Base-by-base conservation (phyloP, 495 filamentous ascomycete species). In the Penicillium tannophilum region DNA sequence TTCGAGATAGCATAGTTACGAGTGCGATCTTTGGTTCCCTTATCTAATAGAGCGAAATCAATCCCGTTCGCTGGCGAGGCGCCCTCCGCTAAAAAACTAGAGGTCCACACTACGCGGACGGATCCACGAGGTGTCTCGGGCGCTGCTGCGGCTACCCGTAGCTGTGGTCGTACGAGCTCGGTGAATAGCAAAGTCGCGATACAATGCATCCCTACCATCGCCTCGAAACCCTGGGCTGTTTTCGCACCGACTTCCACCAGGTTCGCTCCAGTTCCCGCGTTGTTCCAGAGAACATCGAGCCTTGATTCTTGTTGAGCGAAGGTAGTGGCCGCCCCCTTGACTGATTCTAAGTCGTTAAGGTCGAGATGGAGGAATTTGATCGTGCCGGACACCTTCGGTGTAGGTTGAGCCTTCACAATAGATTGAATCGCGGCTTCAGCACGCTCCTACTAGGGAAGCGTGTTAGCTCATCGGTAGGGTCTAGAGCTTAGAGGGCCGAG, bases 241-340 rank as follows among this genome's bases (percentile, higher is more conserved):
- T 44, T 56, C 8, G 48, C n/a, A 17, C 59, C 59, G 4, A 42
- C 26, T 24, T 48, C 19, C 8, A 62, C 59, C 14, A 28, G 24
- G 2, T 41, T 33, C 26, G 54, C 54, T 14, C 59, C 59, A 5
- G 71, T 55, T 6, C 73, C 79, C 7, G 70, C 77, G 47, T 83
- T 82, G 33, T 77, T 75, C 47, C 82, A 72, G 28, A 83, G 61
- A 36, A 76, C 61, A 59, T 82, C 79, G 7, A 82, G 67, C 1
- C 44, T 62, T 39, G 73, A 69, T 20, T 68, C 65, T 14, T 73
- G 60, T 10, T 69, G 50, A 10, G 69, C 61, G 24, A 62, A 57
- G 12, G 54, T 54, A 43, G 35, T 17, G 4, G 69, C 76, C 10
- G 75, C 76, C 53, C 61, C 70, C 63, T 73, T 69, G 19, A 82